These are phyloP conservation scores for Chrysoporthe cubensis DNA, from an alignment of 2,329 filamentous ascomycete species.

Conservation along the genomic window DNA sequence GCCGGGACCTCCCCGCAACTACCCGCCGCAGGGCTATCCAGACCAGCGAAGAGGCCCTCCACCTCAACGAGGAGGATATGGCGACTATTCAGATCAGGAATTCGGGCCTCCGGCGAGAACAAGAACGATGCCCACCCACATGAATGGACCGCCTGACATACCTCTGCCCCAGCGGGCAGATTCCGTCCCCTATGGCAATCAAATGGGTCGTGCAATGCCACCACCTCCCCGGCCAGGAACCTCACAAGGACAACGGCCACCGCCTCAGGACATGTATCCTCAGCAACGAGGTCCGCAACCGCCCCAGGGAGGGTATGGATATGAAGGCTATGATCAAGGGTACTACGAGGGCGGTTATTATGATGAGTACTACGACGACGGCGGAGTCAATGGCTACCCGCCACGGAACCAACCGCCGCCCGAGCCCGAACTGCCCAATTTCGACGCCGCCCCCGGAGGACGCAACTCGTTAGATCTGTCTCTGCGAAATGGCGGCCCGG, in stretches of 20 bases:
- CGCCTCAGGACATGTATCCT: conserved; percentile 57
- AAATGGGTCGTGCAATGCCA: conserved; percentile 47
- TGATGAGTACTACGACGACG: conserved; percentile 56
- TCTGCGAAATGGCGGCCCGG: conserved; percentile 43
- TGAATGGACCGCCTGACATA: conserved; percentile 41
- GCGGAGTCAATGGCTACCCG: conserved; percentile 37
- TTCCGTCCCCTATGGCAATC: conserved; percentile 51
- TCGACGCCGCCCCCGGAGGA: conserved; percentile 45
- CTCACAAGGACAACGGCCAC: conserved; percentile 54
- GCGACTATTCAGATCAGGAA: conserved; percentile 44
- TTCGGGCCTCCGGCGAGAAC: conserved; percentile 61
- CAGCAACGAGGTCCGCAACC: conserved; percentile 46
- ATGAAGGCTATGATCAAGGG: conserved; percentile 37
- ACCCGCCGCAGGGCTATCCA: conserved; percentile 42
- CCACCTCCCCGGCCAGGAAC: conserved; percentile 59
- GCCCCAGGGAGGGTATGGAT: conserved; percentile 35
- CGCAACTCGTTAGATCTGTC: conserved; percentile 54
- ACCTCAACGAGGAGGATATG: conserved; percentile 39
- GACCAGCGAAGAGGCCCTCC: conserved; percentile 43
- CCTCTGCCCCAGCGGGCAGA: conserved; percentile 45
- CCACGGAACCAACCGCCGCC: conserved; percentile 34
- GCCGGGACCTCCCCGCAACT: conserved; percentile 40
- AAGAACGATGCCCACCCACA: conserved; percentile 63
- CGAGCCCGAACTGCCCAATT: conserved; percentile 46
- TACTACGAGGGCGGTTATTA: conserved; percentile 48